Conservation (phyloP, 2,329 filamentous ascomycete species). For the Curvularia verruculosa region DNA sequence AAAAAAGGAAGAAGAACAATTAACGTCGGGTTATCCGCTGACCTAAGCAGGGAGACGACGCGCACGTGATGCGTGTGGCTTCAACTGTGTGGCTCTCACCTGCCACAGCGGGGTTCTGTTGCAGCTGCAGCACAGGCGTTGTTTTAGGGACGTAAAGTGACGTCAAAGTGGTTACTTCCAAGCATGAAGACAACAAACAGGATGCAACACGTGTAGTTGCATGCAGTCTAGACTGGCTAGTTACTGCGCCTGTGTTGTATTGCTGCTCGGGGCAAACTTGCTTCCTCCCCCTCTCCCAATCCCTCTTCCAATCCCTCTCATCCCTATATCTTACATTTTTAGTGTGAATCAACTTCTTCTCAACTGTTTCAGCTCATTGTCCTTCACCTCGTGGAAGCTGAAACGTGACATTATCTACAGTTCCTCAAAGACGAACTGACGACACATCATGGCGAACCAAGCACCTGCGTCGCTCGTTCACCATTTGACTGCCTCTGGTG, state of each 20-base stretch:
- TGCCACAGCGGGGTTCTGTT: constrained; percentile 8
- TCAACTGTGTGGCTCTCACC: constrained; percentile 6
- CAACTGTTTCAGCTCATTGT: not conserved
- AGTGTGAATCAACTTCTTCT: not conserved
- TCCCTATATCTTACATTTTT: not conserved
- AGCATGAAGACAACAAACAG: constrained; percentile 4
- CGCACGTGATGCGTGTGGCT: constrained; percentile 3
- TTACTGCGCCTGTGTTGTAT: not conserved
- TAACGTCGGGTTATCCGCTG: not conserved
- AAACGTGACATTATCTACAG: not conserved
- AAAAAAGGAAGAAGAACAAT: not conserved
- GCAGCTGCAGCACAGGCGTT: constrained; percentile 1
- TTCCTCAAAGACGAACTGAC: not conserved
- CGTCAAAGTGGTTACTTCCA: constrained; percentile 2
- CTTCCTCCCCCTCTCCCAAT: not conserved
- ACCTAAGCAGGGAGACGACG: not conserved
- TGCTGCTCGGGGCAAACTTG: not conserved
- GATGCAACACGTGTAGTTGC: constrained; percentile 5
- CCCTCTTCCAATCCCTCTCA: not conserved
- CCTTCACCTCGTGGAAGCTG: not conserved
- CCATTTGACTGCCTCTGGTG: constrained; percentile 51
- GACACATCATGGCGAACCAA: constrained; percentile 14
- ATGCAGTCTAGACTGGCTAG: not conserved
- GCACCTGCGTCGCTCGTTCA: constrained; percentile 41
- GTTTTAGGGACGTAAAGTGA: constrained; percentile 2